Evolutionary conservation across 371 early-diverging fungal species (phyloP).

Genomic region (Mycotypha africana): DNA sequence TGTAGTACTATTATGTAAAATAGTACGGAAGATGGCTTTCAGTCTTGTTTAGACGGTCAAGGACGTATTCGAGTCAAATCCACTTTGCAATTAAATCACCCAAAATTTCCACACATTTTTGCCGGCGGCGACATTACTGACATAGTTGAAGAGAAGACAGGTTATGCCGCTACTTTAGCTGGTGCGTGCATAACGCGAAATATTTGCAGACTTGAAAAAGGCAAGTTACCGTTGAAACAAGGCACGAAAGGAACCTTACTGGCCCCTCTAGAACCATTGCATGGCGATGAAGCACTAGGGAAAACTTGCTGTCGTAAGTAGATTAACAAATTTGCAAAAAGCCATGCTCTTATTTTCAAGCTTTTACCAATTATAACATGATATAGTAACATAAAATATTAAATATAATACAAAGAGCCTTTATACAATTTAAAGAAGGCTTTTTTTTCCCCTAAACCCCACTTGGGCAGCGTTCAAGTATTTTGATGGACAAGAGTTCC

Average conservation of each 20-base stretch:
- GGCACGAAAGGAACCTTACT: conserved; percentile 31
- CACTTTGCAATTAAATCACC: conserved; percentile 54
- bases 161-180: conserved; percentile 48
- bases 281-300: conserved; percentile 22
- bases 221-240: conserved; percentile 27
- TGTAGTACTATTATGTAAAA: conserved; percentile 16
- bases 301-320: too few species aligned
- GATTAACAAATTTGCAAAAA: too few species aligned
- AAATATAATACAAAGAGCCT: too few species aligned
- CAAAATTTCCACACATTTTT: conserved; percentile 51
- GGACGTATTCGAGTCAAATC: conserved; percentile 46
- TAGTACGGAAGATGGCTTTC: conserved; percentile 19
- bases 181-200: conserved; percentile 37
- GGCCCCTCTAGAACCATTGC: conserved; percentile 22
- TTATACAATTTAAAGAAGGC: too few species aligned
- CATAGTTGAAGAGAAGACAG: conserved; percentile 52
- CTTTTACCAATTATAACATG: background rate
- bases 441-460: conserved; percentile 27
- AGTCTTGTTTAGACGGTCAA: conserved; percentile 23
- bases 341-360: too few species aligned
- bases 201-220: conserved; percentile 37
- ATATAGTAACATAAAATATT: too few species aligned
- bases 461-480: conserved; percentile 30
- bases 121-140: conserved; percentile 62
- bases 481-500: conserved; percentile 31